Conservation (phyloP, 768 basidiomycete species). For the Boletus reticuloceps region DNA sequence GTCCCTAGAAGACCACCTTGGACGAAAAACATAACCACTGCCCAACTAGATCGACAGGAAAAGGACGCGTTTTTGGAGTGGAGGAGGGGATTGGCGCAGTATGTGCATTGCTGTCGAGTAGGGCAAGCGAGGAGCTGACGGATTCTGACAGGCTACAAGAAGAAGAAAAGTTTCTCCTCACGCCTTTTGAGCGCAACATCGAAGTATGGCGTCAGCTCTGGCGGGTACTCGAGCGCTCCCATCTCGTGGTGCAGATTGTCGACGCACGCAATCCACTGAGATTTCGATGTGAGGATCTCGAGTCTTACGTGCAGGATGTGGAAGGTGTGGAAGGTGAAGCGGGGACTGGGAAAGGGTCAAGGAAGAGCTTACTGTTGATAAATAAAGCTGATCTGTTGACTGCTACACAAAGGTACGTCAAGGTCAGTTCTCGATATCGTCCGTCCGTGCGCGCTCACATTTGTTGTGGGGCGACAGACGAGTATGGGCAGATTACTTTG, state of each 20-base stretch:
- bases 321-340: slow-evolving; percentile 80
- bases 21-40: slow-evolving; percentile 75
- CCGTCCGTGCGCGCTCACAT: background rate
- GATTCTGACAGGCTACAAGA: slow-evolving; percentile 72
- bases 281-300: slow-evolving; percentile 91
- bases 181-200: slow-evolving; percentile 95
- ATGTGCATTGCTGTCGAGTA: slow-evolving; percentile 33
- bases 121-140: background rate
- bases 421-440: background rate
- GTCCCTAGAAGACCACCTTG: slow-evolving; percentile 91
- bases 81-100: slow-evolving; percentile 91
- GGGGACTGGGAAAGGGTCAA: slow-evolving; percentile 69
- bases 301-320: slow-evolving; percentile 80
- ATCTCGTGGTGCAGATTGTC: slow-evolving; percentile 92
- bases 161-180: slow-evolving; percentile 80
- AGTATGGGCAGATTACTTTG: slow-evolving; percentile 92
- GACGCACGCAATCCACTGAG: slow-evolving; percentile 93
- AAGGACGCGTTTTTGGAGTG: slow-evolving; percentile 89
- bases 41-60: slow-evolving; percentile 85
- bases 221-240: slow-evolving; percentile 94
- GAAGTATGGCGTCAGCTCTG: slow-evolving; percentile 99
- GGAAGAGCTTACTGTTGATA: slow-evolving; percentile 79
- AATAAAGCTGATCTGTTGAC: slow-evolving; percentile 96
- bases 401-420: slow-evolving; percentile 70
- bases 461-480: slow-evolving; percentile 49